A percentile compares a stretch with the other conserved stretches of the same genome.
Conservation (phyloP, 345 rosid genomes). For the Lepidium aucheri region DNA sequence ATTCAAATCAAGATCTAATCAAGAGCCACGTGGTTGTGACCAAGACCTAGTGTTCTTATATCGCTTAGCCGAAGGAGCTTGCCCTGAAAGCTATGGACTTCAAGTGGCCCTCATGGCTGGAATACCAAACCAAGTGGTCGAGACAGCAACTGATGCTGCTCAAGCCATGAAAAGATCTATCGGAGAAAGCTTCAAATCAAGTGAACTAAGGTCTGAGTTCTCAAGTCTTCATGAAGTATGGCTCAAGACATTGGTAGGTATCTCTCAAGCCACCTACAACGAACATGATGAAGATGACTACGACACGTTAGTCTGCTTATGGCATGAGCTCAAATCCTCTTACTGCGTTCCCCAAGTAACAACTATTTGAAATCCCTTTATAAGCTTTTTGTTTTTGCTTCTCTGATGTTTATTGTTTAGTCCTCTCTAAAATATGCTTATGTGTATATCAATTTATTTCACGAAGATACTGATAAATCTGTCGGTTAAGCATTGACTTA, state of each 20-base stretch:
- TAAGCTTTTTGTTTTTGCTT: not conserved
- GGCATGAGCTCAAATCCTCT: slow-evolving; percentile 66
- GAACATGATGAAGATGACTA: slow-evolving; percentile 43
- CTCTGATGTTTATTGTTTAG: not conserved
- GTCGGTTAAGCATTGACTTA: not conserved
- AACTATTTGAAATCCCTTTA: not conserved
- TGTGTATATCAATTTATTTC: not conserved
- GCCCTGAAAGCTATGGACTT: slow-evolving; percentile 88
- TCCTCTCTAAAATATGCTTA: not conserved
- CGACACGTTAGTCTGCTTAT: slow-evolving; percentile 66
- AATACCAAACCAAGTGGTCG: slow-evolving; percentile 66
- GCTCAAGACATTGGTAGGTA: slow-evolving; percentile 46
- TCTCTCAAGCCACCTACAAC: slow-evolving; percentile 22
- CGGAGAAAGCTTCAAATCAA: slow-evolving; percentile 61
- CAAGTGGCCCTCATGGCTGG: slow-evolving; percentile 94
- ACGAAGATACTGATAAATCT: not conserved
- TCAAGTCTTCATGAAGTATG: slow-evolving; percentile 92
- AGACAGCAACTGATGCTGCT: slow-evolving; percentile 53
- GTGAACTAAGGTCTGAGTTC: slow-evolving; percentile 74
- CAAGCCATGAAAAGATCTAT: slow-evolving; percentile 54
- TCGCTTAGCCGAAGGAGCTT: slow-evolving; percentile 69
- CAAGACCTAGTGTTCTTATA: slow-evolving; percentile 68
- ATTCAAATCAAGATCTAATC: slow-evolving; percentile 32
- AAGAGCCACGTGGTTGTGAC: slow-evolving; percentile 23
- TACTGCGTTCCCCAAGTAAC: not conserved